Evolutionary conservation across 805 yeast species (phyloP), one percentile per base, ranked within the genome.

Genomic region (Yarrowia divulgata): DNA sequence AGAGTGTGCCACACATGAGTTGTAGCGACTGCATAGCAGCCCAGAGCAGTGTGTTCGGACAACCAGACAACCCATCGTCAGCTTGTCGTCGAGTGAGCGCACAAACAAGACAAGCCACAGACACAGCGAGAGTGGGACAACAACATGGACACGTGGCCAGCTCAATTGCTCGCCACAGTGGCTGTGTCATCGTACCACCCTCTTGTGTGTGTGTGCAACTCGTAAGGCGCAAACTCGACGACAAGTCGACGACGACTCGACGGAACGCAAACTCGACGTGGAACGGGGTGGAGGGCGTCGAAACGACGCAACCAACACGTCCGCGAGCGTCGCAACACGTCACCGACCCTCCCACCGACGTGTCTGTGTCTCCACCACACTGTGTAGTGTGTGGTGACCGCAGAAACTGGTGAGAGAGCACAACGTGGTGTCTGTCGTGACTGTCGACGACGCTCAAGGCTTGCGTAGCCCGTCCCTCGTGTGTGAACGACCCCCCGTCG

Each of bases 221-320:
- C 16, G 18, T 43, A 23, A n/a, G 14, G 19, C 32, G 49, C 29
- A 18, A n/a, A 18, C 19, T 52, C 43, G 42, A 54, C 60, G 45
- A 54, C 60, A 37, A 54, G 58, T 52, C 60, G 45, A 54, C 60
- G 42, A 54, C 60, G 58, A 50, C 55, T n/a, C 40, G 40, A n/a
- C 37, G 8, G n/a, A 16, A 16, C 34, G 9, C 55, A n/a, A 34
- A 3, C 16, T 8, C 23, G 10, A 10, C 55, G 55, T 50, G 55
- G 16, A 8, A 29, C 2, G 19, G 19, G 37, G 7, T 8, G 19
- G 6, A 13, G 14, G 37, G 37, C 37, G 34, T 46, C 50, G n/a
- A 19, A 29, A 29, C 4, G 23, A 50, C 12, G 42, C 32, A 4
- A n/a, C 6, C 12, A 23, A 54, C 60, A 54, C 60, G 60, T 54